Evolutionary conservation across 2,329 filamentous ascomycete genomes (phyloP).

Genomic region (Zymoseptoria crescenta): DNA sequence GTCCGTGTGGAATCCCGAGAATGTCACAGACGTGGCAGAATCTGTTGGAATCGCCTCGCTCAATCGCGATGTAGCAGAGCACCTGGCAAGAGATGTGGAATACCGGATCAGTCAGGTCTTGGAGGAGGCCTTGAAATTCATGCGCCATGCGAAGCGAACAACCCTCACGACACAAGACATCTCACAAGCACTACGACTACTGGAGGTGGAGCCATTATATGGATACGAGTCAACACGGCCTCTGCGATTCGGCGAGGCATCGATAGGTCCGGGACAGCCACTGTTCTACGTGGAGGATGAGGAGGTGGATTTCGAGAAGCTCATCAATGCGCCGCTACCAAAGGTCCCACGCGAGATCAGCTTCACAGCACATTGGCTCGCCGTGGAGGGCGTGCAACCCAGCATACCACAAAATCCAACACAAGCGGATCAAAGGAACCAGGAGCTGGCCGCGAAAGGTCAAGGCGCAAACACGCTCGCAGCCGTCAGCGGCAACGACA

Average conservation of each 20-base stretch:
- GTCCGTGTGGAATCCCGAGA: constrained; percentile 91
- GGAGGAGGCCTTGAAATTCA: constrained; percentile 89
- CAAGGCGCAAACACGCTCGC: constrained; percentile 80
- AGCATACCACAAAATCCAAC: constrained; percentile 95
- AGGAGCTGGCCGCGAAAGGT: constrained; percentile 84
- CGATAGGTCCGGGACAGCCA: constrained; percentile 84
- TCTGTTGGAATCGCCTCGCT: constrained; percentile 81
- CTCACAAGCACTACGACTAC: constrained; percentile 70
- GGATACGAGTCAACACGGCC: constrained; percentile 91
- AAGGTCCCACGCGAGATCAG: constrained; percentile 90
- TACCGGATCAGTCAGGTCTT: constrained; percentile 90
- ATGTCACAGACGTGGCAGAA: constrained; percentile 90
- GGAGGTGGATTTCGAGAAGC: constrained; percentile 96
- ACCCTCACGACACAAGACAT: constrained; percentile 84
- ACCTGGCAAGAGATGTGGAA: constrained; percentile 87
- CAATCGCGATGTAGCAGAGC: constrained; percentile 76
- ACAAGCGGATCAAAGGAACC: constrained; percentile 61
- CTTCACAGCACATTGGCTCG: constrained; percentile 95
- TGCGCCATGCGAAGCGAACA: constrained; percentile 84
- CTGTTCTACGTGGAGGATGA: constrained; percentile 97
- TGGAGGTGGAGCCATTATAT: constrained; percentile 92
- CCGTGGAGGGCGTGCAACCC: constrained; percentile 93
- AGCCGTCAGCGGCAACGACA: constrained; percentile 75
- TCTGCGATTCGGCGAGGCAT: constrained; percentile 86
- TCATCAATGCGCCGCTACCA: constrained; percentile 91